A percentile compares a stretch with the other conserved stretches of the same genome.
Conservation (phyloP, 179 eudicot species). For the Drosera spatulata region DNA sequence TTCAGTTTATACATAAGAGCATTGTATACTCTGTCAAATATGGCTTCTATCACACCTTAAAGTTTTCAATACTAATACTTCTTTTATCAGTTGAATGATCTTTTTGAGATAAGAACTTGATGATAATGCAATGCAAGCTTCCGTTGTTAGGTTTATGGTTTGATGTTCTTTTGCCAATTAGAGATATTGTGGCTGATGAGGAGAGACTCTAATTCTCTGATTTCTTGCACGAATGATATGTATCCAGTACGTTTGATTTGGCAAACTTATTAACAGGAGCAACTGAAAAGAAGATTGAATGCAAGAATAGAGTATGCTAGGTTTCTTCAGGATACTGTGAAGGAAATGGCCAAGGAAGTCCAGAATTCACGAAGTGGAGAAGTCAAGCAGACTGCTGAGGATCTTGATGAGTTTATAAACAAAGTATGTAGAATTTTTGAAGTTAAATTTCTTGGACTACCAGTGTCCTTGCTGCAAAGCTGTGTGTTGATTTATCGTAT, state of each 20-base stretch:
- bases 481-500: constrained; percentile 7
- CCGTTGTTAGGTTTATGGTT: too few species aligned
- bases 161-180: too few species aligned
- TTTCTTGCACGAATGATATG: too few species aligned
- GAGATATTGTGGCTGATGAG: too few species aligned
- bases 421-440: constrained; percentile 26
- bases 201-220: too few species aligned
- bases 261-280: constrained; percentile 45
- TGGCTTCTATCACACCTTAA: too few species aligned
- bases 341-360: constrained; percentile 95
- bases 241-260: background rate
- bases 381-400: constrained; percentile 70
- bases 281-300: constrained; percentile 58
- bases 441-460: constrained; percentile 1
- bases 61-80: too few species aligned
- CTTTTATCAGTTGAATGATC: too few species aligned
- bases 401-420: constrained; percentile 85
- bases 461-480: constrained; percentile 1
- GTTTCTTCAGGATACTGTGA: constrained; percentile 83
- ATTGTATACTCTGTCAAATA: too few species aligned
- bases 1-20: too few species aligned
- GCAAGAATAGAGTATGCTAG: constrained; percentile 94
- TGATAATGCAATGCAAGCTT: too few species aligned
- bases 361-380: constrained; percentile 83
- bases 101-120: too few species aligned